Percentiles rank a stretch among this genome's conserved stretches.
Conservation (phyloP, 1,139 yeast species). For the Sugiyamaella sp. region DNA sequence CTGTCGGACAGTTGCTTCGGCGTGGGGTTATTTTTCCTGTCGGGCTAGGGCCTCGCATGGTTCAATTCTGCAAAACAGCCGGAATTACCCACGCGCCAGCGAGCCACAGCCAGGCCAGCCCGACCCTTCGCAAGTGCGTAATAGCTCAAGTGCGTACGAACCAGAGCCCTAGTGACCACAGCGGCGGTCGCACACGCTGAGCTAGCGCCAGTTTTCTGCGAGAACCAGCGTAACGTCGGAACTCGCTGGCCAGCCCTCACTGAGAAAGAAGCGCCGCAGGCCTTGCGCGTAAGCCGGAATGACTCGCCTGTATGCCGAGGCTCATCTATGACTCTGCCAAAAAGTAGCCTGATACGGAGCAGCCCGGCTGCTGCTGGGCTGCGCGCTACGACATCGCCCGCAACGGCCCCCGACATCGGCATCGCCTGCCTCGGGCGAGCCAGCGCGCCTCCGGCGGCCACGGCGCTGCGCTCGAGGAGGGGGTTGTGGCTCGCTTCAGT, state of each 20-base stretch:
- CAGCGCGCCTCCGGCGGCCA: slow-evolving; percentile 6
- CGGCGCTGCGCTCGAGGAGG: background rate
- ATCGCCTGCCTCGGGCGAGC: background rate
- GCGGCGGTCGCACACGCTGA: too few species aligned
- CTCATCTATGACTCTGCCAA: too few species aligned
- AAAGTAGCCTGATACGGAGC: background rate
- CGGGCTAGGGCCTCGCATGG: background rate
- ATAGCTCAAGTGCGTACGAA: too few species aligned
- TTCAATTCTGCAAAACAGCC: slow-evolving; percentile 1
- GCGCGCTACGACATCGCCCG: background rate
- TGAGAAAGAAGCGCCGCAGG: too few species aligned
- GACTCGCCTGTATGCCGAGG: too few species aligned
- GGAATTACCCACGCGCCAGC: background rate
- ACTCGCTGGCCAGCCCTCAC: too few species aligned
- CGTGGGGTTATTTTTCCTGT: slow-evolving; percentile 1
- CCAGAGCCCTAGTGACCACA: too few species aligned
- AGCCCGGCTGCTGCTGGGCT: background rate
- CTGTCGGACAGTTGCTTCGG: background rate
- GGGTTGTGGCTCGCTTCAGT: background rate
- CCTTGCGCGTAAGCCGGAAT: too few species aligned
- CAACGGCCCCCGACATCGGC: background rate
- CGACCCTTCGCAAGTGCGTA: too few species aligned
- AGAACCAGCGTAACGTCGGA: too few species aligned
- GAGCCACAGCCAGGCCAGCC: too few species aligned
- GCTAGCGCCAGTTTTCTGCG: too few species aligned